phyloP scores from a whole-genome alignment of 371 early-diverging fungal genomes.

The Mortierella sp. region DNA sequence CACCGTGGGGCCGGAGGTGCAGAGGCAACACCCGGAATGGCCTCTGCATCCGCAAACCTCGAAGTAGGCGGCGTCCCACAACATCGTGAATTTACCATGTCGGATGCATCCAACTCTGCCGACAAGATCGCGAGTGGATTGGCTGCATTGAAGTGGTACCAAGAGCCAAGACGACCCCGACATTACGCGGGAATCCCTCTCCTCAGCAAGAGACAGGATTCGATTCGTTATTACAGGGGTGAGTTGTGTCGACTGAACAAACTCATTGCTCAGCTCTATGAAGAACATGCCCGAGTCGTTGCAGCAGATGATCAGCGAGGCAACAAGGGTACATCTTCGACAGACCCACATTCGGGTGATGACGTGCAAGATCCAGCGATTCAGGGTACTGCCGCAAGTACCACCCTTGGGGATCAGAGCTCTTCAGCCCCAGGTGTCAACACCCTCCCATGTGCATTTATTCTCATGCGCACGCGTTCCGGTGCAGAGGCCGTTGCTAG shows the following conservation, averaged over 20 bases:
- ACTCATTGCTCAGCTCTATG: conserved; percentile 17
- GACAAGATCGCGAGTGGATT: conserved; percentile 2
- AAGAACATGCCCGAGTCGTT: conserved; percentile 10
- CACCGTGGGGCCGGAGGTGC: no score
- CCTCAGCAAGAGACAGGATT: conserved; percentile 32
- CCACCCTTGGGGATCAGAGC: no score
- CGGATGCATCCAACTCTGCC: no score
- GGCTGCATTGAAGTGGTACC: conserved; percentile 22
- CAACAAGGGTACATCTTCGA: background rate
- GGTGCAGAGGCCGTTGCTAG: conserved; percentile 22
- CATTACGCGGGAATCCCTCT: conserved; percentile 31
- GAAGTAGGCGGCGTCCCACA: no score
- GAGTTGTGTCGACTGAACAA: conserved; percentile 36
- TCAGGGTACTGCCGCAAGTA: no score
- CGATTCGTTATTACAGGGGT: conserved; percentile 39
- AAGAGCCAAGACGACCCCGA: conserved; percentile 24
- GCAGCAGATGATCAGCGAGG: conserved; percentile 9
- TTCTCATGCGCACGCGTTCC: conserved; percentile 20
- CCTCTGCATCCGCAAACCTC: no score
- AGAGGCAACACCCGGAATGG: no score
- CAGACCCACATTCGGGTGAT: background rate
- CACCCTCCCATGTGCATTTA: conserved; percentile 20
- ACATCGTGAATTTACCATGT: no score
- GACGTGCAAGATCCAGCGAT: background rate
- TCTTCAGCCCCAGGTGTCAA: background rate